Percentiles rank a stretch among this genome's conserved stretches.
These are phyloP conservation scores for Amanita fuliginea DNA, from an alignment of 768 basidiomycete genomes.

Conservation along the genomic window DNA sequence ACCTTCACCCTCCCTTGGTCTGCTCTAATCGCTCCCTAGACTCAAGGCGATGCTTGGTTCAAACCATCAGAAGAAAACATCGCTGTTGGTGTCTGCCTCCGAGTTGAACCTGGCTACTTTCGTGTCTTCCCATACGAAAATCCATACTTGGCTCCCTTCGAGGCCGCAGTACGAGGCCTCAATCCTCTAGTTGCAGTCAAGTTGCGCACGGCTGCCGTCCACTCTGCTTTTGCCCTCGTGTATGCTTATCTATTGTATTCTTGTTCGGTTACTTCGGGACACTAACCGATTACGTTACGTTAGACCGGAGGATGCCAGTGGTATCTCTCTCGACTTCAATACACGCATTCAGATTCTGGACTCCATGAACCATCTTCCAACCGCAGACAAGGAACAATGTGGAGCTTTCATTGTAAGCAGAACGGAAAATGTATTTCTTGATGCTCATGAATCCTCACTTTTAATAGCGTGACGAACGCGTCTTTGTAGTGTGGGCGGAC, in stretches of 20 bases:
- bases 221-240: slow-evolving; percentile 66
- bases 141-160: slow-evolving; percentile 69
- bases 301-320: slow-evolving; percentile 48
- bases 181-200: slow-evolving; percentile 85
- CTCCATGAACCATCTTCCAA: slow-evolving; percentile 51
- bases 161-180: slow-evolving; percentile 60
- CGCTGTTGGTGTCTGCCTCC: slow-evolving; percentile 67
- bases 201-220: slow-evolving; percentile 66
- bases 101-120: slow-evolving; percentile 57
- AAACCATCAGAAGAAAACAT: slow-evolving; percentile 78
- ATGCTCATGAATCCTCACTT: not conserved
- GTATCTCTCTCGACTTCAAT: slow-evolving; percentile 63
- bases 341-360: slow-evolving; percentile 85
- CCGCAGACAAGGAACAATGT: slow-evolving; percentile 85
- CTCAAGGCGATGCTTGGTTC: slow-evolving; percentile 79
- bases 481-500: slow-evolving; percentile 80
- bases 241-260: slow-evolving; percentile 21
- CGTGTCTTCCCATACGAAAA: slow-evolving; percentile 85
- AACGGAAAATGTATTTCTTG: slow-evolving; percentile 8
- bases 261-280: not conserved
- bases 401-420: slow-evolving; percentile 71
- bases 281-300: not conserved
- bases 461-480: slow-evolving; percentile 78
- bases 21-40: slow-evolving; percentile 26
- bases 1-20: not conserved